phyloP scores from a whole-genome alignment of 2,329 filamentous ascomycete species.

The Teratosphaeria epicoccoides region DNA sequence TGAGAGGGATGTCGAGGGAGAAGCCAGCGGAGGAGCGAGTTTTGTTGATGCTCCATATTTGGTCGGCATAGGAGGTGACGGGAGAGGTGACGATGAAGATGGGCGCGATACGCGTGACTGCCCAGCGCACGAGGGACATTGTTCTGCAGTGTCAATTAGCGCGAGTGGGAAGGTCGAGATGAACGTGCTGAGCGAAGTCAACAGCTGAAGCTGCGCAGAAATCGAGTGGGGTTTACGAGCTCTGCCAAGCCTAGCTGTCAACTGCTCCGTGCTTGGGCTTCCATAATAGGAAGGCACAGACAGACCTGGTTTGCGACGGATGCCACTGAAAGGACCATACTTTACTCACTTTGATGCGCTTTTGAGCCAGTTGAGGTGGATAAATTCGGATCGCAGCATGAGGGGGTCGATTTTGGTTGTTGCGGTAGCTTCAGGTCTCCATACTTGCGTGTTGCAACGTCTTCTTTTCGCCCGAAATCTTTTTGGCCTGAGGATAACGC shows the following conservation, averaged over 20 bases:
- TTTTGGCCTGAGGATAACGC: too few relatives aligned
- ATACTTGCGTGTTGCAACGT: neutral
- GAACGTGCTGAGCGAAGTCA: neutral
- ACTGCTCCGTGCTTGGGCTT: neutral
- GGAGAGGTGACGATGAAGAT: constrained; percentile 48
- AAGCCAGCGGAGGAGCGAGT: constrained; percentile 51
- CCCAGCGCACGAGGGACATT: constrained; percentile 25
- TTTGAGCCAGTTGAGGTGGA: neutral
- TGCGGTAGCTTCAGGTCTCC: neutral
- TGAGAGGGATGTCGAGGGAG: constrained; percentile 55
- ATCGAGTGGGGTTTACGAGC: neutral
- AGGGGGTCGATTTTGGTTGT: too few relatives aligned
- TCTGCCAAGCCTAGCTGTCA: neutral
- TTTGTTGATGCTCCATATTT: constrained; percentile 54
- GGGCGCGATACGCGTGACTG: constrained; percentile 27
- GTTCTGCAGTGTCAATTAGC: constrained; percentile 12
- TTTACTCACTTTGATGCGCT: neutral
- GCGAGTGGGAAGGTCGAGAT: neutral
- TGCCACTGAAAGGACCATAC: neutral
- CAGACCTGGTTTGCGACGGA: neutral
- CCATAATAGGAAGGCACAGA: neutral
- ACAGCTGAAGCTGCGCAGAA: neutral
- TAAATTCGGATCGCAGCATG: neutral
- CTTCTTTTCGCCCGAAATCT: too few relatives aligned
- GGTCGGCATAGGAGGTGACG: constrained; percentile 55